Evolutionary conservation across 805 yeast species (phyloP).

Genomic region (Candida argentea): DNA sequence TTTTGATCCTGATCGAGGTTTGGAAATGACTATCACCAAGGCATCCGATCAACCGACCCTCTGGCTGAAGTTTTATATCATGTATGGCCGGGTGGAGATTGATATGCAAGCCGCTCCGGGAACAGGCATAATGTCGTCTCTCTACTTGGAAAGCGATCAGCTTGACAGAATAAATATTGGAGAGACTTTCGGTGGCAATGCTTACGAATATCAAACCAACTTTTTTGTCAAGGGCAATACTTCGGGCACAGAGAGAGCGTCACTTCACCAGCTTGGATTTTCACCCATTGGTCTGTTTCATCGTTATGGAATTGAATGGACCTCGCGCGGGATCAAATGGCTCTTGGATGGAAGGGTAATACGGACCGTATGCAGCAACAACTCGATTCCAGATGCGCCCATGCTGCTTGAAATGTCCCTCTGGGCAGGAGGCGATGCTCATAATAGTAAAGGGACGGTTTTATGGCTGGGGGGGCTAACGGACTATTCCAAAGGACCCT

Average conservation of each 20-base stretch:
- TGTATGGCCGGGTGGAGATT: slow-evolving; percentile 28
- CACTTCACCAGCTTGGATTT: slow-evolving; percentile 15
- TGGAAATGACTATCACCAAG: slow-evolving; percentile 6
- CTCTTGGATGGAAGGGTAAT: slow-evolving; percentile 17
- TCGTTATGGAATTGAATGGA: slow-evolving; percentile 29
- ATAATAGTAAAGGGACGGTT: slow-evolving; percentile 25
- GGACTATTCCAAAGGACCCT: slow-evolving; percentile 21
- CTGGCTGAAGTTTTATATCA: slow-evolving; percentile 11
- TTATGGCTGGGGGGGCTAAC: slow-evolving; percentile 32
- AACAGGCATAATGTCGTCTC: slow-evolving; percentile 26
- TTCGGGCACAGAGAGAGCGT: slow-evolving; percentile 25
- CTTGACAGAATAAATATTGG: slow-evolving; percentile 33
- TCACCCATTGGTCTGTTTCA: slow-evolving; percentile 18
- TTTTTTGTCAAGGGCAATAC: slow-evolving; percentile 31
- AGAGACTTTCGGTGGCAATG: slow-evolving; percentile 29
- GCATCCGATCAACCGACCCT: slow-evolving; percentile 9
- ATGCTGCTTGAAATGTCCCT: slow-evolving; percentile 25
- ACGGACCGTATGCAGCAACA: slow-evolving; percentile 11
- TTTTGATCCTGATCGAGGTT: slow-evolving; percentile 6
- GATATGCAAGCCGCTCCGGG: slow-evolving; percentile 24
- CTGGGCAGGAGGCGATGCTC: slow-evolving; percentile 34
- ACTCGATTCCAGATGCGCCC: slow-evolving; percentile 23
- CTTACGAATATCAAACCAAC: slow-evolving; percentile 22
- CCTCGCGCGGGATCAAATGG: slow-evolving; percentile 17
- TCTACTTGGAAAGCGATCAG: slow-evolving; percentile 33